These are phyloP conservation scores for Ophiostoma pallidulum DNA, from an alignment of 2,329 filamentous ascomycete species.

Conservation along the genomic window DNA sequence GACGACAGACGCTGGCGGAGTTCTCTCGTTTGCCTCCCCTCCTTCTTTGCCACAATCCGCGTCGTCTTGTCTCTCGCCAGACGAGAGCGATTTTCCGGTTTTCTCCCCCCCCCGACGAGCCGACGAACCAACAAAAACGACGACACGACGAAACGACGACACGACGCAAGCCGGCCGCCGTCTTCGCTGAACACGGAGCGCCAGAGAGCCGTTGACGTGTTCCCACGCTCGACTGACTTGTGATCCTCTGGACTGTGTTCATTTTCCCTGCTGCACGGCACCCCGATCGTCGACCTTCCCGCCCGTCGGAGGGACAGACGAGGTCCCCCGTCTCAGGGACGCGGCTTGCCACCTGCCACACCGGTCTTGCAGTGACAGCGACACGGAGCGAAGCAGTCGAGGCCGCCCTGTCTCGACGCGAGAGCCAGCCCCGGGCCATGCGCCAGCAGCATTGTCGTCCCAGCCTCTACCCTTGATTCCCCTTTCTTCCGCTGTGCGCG, in stretches of 20 bases:
- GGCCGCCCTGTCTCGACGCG: background rate
- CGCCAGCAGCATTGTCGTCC: slow-evolving; percentile 7
- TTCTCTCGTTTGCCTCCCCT: slow-evolving; percentile 5
- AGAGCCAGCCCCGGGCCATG: slow-evolving; percentile 8
- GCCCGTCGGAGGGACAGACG: slow-evolving; percentile 7
- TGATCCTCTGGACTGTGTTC: background rate
- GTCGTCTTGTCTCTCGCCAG: too few relatives aligned
- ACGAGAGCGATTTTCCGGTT: background rate
- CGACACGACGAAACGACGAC: too few relatives aligned
- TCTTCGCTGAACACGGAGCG: too few relatives aligned
- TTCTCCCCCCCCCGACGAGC: background rate
- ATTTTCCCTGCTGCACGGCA: background rate
- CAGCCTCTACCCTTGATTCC: background rate
- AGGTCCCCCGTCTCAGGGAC: slow-evolving; percentile 3
- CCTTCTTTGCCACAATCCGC: slow-evolving; percentile 8
- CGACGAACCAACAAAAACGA: too few relatives aligned
- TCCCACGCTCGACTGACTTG: too few relatives aligned
- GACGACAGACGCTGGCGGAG: slow-evolving; percentile 1
- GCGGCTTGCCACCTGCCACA: too few relatives aligned
- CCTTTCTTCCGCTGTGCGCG: background rate
- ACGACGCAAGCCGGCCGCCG: too few relatives aligned
- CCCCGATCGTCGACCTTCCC: background rate
- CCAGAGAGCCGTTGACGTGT: too few relatives aligned
- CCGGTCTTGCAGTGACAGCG: background rate
- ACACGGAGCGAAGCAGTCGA: background rate